Conservation (phyloP, 1,284 basidiomycete genomes). For the Malassezia caprae region DNA sequence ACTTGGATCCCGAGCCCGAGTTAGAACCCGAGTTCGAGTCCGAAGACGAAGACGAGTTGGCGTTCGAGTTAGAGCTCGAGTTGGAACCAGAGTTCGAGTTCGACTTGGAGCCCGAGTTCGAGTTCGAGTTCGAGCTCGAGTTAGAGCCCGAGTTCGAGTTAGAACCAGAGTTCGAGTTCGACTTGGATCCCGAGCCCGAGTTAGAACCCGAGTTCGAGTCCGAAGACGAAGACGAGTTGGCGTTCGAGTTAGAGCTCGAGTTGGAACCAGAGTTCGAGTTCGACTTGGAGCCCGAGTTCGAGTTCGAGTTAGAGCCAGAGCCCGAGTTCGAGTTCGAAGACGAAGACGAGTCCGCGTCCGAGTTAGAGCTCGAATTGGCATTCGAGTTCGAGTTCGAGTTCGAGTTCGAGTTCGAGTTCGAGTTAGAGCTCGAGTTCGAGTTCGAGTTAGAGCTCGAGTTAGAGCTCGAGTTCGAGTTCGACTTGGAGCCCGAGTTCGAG, state of each 20-base stretch:
- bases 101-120: conserved; percentile 10
- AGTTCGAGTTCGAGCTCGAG: conserved; percentile 4
- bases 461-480: background rate
- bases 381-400: conserved; percentile 6
- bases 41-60: conserved; percentile 8
- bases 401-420: background rate
- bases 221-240: conserved; percentile 1
- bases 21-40: background rate
- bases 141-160: background rate
- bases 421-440: background rate
- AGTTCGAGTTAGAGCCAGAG: background rate
- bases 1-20: conserved; percentile 4
- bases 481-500: conserved; percentile 1
- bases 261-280: conserved; percentile 2
- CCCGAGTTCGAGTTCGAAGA: conserved; percentile 1
- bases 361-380: conserved; percentile 3
- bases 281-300: conserved; percentile 2
- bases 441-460: conserved; percentile 2
- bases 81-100: conserved; percentile 7
- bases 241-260: conserved; percentile 7
- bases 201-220: conserved; percentile 4
- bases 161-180: conserved; percentile 4
- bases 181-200: conserved; percentile 2
- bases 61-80: conserved; percentile 4
- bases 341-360: background rate